Conservation (phyloP, 1,139 yeast species). For the Geotrichum macrosporum region DNA sequence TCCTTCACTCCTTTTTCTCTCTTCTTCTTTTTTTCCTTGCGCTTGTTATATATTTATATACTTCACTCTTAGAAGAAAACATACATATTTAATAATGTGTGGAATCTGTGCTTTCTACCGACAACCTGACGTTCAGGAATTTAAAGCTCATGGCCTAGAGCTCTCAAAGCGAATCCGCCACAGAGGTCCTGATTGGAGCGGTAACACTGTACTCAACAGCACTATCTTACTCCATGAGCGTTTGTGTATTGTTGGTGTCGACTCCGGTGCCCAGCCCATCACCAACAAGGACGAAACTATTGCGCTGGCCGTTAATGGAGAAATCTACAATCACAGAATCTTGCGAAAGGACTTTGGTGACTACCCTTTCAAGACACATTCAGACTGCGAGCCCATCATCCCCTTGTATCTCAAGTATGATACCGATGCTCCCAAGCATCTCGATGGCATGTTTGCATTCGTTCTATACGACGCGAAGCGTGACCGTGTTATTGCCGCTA, state of each 20-base stretch:
- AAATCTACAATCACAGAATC: constrained; percentile 92
- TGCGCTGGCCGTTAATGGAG: constrained; percentile 89
- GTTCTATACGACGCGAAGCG: constrained; percentile 76
- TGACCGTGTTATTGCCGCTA: constrained; percentile 90
- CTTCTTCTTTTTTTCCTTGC: too few species aligned
- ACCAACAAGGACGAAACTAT: constrained; percentile 69
- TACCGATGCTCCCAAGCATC: constrained; percentile 80
- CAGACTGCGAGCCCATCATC: constrained; percentile 96
- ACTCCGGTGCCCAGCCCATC: constrained; percentile 97
- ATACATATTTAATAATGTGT: constrained; percentile 82
- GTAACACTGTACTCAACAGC: constrained; percentile 71
- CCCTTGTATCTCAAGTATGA: constrained; percentile 86
- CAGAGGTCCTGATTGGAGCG: constrained; percentile 98
- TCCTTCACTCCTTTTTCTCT: too few species aligned
- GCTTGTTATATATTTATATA: too few species aligned
- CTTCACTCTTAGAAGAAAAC: too few species aligned
- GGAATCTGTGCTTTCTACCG: constrained; percentile 93
- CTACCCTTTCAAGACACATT: constrained; percentile 76
- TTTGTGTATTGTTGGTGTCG: constrained; percentile 85
- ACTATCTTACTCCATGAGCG: constrained; percentile 89
- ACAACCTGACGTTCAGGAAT: constrained; percentile 72
- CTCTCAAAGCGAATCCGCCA: constrained; percentile 89
- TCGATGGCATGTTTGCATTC: constrained; percentile 98
- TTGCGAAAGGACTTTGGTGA: constrained; percentile 68
- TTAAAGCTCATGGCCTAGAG: constrained; percentile 84